A percentile compares a stretch with the other conserved stretches of the same genome.
Conservation (phyloP, 352 stramenopile species). For the Thraustochytrium striatum region DNA sequence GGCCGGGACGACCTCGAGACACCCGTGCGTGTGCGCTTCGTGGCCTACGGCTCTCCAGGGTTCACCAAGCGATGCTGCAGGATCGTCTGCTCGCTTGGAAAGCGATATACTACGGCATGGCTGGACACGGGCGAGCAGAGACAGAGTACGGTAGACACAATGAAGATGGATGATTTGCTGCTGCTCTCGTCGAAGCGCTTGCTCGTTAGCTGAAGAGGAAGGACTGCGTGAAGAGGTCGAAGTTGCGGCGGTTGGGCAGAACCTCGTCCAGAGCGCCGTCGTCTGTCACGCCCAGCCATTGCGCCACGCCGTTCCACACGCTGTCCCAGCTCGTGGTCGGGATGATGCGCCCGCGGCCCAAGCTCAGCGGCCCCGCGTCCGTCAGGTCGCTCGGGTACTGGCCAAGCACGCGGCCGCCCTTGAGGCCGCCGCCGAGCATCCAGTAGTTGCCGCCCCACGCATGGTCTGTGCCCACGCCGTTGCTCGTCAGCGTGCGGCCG, state of each 20-base stretch:
- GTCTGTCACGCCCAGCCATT: slow-evolving; percentile 58
- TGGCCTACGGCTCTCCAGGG: too few species aligned
- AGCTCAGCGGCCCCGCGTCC: slow-evolving; percentile 47
- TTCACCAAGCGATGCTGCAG: too few species aligned
- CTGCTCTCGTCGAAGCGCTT: too few species aligned
- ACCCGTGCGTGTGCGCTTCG: too few species aligned
- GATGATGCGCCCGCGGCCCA: slow-evolving; percentile 59
- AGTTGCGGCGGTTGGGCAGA: not conserved
- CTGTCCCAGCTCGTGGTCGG: slow-evolving; percentile 60
- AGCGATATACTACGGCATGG: too few species aligned
- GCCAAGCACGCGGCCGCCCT: slow-evolving; percentile 59
- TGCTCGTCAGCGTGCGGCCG: slow-evolving; percentile 60
- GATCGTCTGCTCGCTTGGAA: too few species aligned
- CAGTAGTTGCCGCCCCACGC: slow-evolving; percentile 52
- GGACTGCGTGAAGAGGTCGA: not conserved
- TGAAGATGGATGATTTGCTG: too few species aligned
- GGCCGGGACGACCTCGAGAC: too few species aligned
- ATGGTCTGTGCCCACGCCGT: slow-evolving; percentile 61
- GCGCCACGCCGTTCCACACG: slow-evolving; percentile 57
- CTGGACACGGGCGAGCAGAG: too few species aligned
- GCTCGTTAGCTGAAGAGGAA: not conserved
- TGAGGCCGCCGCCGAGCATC: slow-evolving; percentile 56
- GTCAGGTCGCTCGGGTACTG: slow-evolving; percentile 62
- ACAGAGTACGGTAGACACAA: too few species aligned
- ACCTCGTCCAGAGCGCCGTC: not conserved